Evolutionary conservation across 306 rosid genomes (phyloP), one percentile per base, ranked within the genome.

Genomic region (Neltuma alba): DNA sequence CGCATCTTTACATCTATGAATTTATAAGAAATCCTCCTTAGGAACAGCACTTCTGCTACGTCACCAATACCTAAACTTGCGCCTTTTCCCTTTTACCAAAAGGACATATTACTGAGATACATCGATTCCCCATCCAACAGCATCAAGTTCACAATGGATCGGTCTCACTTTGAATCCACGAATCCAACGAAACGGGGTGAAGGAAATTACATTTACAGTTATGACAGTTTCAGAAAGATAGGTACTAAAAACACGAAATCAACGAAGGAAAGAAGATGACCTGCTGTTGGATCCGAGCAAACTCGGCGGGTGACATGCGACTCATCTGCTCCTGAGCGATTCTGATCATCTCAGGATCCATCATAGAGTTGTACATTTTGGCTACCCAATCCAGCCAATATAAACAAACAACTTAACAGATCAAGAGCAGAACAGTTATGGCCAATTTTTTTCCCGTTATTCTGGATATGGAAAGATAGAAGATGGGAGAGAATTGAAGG

Each of bases 271-370:
- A 40, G 79, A 15, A 11, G 15, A 41, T 27, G 27, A 88, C 99
- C 97, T 91, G 98, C 71, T 95, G 92, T 47, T 93, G 99, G 88
- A 95, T 93, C 89, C 86, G 89, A 81, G 99, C 91, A 76, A 93
- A 86, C 33, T 95, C 98, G 10, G 97, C 88, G 0, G 98, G 96
- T 3, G 99, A 90, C 98, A 95, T 95, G 60, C 99, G 99, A 83
- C 91, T 91, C 97, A 96, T 91, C 88, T 93, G 96, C 85, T 96
- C 98, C 85, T 93, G 98, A 81, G 99, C 98, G 58, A 96, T 86
- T 77, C 88, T 79, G 36, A 93, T 83, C 86, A 96, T 40, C 77
- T 93, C 99, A 16, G 99, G 99, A 93, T 96, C 99, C 97, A 93
- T 93, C 97, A 89, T 91, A 34, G 76, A 89, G 84, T 84, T 86